phyloP scores from a whole-genome alignment of 1,139 yeast genomes.

The Taphrina pruni region DNA sequence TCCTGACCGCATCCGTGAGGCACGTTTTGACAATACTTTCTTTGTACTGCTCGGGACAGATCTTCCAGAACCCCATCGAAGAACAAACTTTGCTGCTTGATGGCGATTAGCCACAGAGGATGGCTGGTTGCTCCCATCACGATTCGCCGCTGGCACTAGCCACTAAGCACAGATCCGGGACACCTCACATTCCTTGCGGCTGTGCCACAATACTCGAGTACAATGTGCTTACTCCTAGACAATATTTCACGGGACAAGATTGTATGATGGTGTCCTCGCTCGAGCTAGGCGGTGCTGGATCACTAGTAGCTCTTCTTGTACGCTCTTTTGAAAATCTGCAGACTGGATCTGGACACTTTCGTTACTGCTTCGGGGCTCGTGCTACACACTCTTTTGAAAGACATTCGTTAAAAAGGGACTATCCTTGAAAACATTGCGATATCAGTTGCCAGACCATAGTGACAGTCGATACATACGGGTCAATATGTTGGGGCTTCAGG shows the following conservation, averaged over 20 bases:
- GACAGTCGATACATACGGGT: not conserved
- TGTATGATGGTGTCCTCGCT: not conserved
- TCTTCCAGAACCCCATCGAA: slow-evolving; percentile 6
- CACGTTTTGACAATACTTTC: not conserved
- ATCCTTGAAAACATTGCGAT: not conserved
- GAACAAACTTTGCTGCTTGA: not conserved
- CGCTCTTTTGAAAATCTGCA: not conserved
- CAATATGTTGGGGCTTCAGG: not conserved
- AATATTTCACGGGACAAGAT: not conserved
- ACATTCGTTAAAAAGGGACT: not conserved
- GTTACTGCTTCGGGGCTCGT: not conserved
- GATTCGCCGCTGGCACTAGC: slow-evolving; percentile 3
- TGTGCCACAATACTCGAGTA: slow-evolving; percentile 7
- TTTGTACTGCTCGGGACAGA: not conserved
- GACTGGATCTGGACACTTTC: slow-evolving; percentile 2
- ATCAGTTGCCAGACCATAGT: not conserved
- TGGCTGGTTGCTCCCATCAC: slow-evolving; percentile 6
- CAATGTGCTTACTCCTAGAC: slow-evolving; percentile 4
- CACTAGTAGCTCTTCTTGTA: not conserved
- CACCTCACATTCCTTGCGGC: slow-evolving; percentile 18
- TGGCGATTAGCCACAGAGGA: not conserved
- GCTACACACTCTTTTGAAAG: slow-evolving; percentile 12
- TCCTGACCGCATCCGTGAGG: too few species aligned
- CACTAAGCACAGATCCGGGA: slow-evolving; percentile 18
- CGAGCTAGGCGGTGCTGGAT: slow-evolving; percentile 9